Evolutionary conservation across 1,284 basidiomycete genomes (phyloP), one percentile per base, ranked within the genome.

Genomic region (Cryptococcus sp.): DNA sequence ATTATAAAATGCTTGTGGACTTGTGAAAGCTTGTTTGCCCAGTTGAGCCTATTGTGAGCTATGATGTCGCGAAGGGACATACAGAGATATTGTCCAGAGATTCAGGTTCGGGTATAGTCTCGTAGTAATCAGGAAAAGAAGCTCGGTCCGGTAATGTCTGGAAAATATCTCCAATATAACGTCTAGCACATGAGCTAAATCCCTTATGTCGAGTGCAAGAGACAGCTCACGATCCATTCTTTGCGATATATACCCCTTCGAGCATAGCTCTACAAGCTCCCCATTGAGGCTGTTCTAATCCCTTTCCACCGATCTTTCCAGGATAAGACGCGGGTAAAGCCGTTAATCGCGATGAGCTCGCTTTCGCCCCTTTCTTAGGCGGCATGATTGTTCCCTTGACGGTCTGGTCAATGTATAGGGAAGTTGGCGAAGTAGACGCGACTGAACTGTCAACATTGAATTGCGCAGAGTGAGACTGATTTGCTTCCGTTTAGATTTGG

Each of bases 21-120:
- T 55, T 9, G 54, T 45, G 50, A 62, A 75, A 1, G 43, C 47
- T 36, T 69, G 64, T 25, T 47, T 40, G 2, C 53, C 60, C 9
- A 75, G 63, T 23, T 62, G 59, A 0, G 54, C 48, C 72, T 72
- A 50, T 13, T 9, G 4, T 36, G n/a, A 32, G 22, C 14, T 19
- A 22, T 22, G n/a, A 39, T 39, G 7, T 7, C 7, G 16, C 4
- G 39, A 21, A 7, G 2, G 11, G 1, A 60, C 73, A 60, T 54
- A 75, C 73, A 14, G 64, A 54, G 34, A 75, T 67, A 42, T 66
- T 61, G 46, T 75, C 67, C 41, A 75, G 54, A 53, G 65, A 67
- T 54, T 73, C 70, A 24, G 72, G 72, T 41, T 74, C 71, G 3
- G 70, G 67, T 11, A 75, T 75, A 16, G 70, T 63, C 40, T 62